A percentile compares a stretch with the other conserved stretches of the same genome.
These are phyloP conservation scores for Elaeis guineensis DNA, from an alignment of 176 grass and related monocot genomes.

Conservation along the genomic window DNA sequence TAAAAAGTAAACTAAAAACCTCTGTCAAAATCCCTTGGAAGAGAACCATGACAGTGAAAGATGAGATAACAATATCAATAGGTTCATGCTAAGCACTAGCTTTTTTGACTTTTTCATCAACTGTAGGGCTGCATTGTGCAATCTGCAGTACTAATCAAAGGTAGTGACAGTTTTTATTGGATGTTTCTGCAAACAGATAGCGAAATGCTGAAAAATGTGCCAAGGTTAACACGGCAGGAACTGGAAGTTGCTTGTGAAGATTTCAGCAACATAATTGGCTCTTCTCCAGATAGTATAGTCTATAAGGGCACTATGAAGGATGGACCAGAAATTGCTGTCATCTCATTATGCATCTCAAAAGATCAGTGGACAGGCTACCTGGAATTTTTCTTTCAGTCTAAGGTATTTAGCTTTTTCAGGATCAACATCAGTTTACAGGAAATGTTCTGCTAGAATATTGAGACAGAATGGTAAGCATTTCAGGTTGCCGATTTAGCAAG, in stretches of 20 bases:
- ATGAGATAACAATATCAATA: constrained; percentile 60
- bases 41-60: constrained; percentile 49
- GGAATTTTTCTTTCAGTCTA: constrained; percentile 77
- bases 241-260: constrained; percentile 97
- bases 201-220: constrained; percentile 71
- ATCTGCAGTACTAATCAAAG: too few relatives aligned
- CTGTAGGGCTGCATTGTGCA: too few relatives aligned
- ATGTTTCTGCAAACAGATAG: constrained; percentile 38
- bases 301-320: constrained; percentile 95
- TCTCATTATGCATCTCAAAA: constrained; percentile 64
- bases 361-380: constrained; percentile 79
- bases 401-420: constrained; percentile 30
- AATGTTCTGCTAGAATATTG: too few relatives aligned
- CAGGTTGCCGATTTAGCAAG: constrained; percentile 69
- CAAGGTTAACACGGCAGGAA: constrained; percentile 59
- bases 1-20: constrained; percentile 56
- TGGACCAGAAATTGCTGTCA: constrained; percentile 78
- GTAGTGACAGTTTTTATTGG: too few relatives aligned
- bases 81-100: constrained; percentile 28
- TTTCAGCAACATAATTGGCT: constrained; percentile 98
- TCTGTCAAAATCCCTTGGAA: constrained; percentile 66
- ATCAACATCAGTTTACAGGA: not conserved
- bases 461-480: not conserved
- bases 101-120: too few relatives aligned
- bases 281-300: constrained; percentile 59